phyloP scores from a whole-genome alignment of 306 rosid species.

The Dryas drummondii region DNA sequence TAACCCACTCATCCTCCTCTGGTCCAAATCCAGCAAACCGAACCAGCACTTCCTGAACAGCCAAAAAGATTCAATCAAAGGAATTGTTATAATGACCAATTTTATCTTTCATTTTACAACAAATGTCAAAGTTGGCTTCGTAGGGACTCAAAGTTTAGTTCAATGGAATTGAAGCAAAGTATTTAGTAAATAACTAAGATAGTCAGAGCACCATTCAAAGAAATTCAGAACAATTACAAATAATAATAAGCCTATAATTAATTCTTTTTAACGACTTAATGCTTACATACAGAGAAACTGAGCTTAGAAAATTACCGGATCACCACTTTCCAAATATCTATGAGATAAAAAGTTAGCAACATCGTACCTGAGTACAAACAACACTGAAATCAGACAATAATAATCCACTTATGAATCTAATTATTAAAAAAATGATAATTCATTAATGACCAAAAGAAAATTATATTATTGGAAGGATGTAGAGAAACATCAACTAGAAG shows the following conservation, averaged over 20 bases:
- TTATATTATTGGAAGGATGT: background rate
- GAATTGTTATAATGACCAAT: background rate
- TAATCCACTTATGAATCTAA: background rate
- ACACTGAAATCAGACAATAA: slow-evolving; percentile 11
- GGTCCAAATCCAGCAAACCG: slow-evolving; percentile 94
- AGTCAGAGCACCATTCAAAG: background rate
- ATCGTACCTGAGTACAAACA: slow-evolving; percentile 68
- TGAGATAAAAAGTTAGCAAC: slow-evolving; percentile 81
- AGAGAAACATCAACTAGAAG: slow-evolving; percentile 24
- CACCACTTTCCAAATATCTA: slow-evolving; percentile 75
- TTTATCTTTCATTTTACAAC: slow-evolving; percentile 7
- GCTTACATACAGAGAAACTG: slow-evolving; percentile 12
- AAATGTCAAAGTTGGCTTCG: background rate
- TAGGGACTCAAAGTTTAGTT: background rate
- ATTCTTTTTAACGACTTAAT: background rate
- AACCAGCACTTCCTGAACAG: slow-evolving; percentile 80
- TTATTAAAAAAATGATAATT: background rate
- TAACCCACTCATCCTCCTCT: slow-evolving; percentile 98
- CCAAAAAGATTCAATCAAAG: slow-evolving; percentile 20
- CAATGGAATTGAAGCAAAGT: background rate
- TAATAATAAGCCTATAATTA: background rate
- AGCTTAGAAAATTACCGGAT: slow-evolving; percentile 69
- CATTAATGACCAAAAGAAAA: background rate
- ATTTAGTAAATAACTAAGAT: background rate
- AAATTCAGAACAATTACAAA: background rate